Conservation (phyloP, 306 rosid species). For the Lablab purpureus region DNA sequence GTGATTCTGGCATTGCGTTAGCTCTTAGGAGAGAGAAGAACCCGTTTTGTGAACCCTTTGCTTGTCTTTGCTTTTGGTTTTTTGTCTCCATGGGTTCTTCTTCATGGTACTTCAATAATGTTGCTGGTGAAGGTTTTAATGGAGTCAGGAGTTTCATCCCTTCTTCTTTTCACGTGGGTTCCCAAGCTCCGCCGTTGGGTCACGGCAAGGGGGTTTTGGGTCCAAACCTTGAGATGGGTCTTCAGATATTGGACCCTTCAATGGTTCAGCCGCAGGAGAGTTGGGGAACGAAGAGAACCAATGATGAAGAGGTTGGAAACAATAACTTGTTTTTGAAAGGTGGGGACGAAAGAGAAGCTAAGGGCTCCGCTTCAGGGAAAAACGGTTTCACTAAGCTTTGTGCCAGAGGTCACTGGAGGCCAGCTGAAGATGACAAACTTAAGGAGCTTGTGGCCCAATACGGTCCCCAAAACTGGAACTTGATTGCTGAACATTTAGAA, state of each 20-base stretch:
- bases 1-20: constrained; percentile 38
- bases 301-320: constrained; percentile 28
- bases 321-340: constrained; percentile 47
- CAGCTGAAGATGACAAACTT: constrained; percentile 85
- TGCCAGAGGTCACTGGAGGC: constrained; percentile 96
- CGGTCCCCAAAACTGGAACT: constrained; percentile 98
- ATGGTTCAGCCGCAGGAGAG: constrained; percentile 29
- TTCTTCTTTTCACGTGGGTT: constrained; percentile 27
- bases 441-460: constrained; percentile 79
- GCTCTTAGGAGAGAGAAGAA: constrained; percentile 6
- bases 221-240: constrained; percentile 48
- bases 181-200: constrained; percentile 29
- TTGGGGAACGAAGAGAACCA: constrained; percentile 33
- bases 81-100: constrained; percentile 46
- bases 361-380: constrained; percentile 42
- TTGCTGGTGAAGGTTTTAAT: constrained; percentile 29
- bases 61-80: not conserved
- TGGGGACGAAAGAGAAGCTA: constrained; percentile 51
- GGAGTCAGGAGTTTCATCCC: constrained; percentile 47
- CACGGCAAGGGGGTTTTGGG: not conserved
- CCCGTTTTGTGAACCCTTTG: constrained; percentile 1
- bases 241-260: constrained; percentile 52
- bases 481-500: constrained; percentile 74
- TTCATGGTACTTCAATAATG: constrained; percentile 48
- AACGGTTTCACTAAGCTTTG: constrained; percentile 62